These are phyloP conservation scores for Discostella pseudostelligera DNA, from an alignment of 108 stramenopile genomes.

Conservation along the genomic window DNA sequence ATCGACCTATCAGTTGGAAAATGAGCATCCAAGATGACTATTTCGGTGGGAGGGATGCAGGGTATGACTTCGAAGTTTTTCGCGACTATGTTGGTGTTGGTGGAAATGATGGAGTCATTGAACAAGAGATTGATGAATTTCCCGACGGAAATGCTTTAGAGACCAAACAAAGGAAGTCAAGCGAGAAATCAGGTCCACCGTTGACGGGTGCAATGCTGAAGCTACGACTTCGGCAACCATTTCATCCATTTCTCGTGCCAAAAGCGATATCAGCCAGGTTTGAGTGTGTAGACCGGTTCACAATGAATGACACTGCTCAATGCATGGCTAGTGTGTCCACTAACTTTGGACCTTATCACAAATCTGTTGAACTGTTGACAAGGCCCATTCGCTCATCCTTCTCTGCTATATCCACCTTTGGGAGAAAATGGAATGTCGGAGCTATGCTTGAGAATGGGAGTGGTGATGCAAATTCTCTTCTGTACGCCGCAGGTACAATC, in stretches of 20 bases:
- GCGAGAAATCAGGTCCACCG: constrained; percentile 8
- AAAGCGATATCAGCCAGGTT: constrained; percentile 30
- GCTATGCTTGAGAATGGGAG: background rate
- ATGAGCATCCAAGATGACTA: constrained; percentile 50
- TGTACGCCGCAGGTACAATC: constrained; percentile 57
- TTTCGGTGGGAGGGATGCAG: constrained; percentile 63
- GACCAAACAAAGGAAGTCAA: background rate
- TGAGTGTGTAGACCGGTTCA: constrained; percentile 18
- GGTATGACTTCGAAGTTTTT: constrained; percentile 73
- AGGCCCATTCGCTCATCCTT: constrained; percentile 17
- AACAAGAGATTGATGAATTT: background rate
- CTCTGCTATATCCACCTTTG: constrained; percentile 20
- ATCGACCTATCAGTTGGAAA: constrained; percentile 40
- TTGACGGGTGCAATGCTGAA: constrained; percentile 31
- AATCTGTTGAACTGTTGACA: background rate
- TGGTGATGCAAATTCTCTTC: constrained; percentile 17
- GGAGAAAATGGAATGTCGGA: constrained; percentile 12
- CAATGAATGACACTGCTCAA: constrained; percentile 10
- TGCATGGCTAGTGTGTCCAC: constrained; percentile 27
- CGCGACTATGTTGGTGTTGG: constrained; percentile 64
- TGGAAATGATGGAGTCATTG: background rate
- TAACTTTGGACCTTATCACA: constrained; percentile 23
- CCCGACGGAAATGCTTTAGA: background rate
- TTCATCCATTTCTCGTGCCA: constrained; percentile 12
- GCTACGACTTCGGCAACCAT: constrained; percentile 28